phyloP scores from a whole-genome alignment of 768 basidiomycete genomes.

The Termitomyces sp. region DNA sequence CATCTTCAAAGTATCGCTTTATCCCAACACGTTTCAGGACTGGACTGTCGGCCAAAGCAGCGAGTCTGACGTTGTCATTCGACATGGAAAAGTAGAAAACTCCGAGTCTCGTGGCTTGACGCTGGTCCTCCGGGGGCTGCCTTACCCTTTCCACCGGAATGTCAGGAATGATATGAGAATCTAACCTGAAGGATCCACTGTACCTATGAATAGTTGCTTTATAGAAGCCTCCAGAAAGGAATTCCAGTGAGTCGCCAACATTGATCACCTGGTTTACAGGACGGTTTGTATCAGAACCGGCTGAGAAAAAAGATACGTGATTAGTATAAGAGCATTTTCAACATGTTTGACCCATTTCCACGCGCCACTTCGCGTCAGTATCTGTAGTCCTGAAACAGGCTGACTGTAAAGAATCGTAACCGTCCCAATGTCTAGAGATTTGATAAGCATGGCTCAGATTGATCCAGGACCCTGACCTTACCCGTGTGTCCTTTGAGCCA shows the following conservation, averaged over 20 bases:
- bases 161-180: not conserved
- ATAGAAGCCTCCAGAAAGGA: conserved; percentile 44
- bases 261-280: conserved; percentile 22
- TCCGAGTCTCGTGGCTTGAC: conserved; percentile 36
- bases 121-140: conserved; percentile 45
- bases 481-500: conserved; percentile 53
- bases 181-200: conserved; percentile 4
- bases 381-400: conserved; percentile 46
- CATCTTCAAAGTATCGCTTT: conserved; percentile 32
- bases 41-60: conserved; percentile 39
- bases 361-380: conserved; percentile 35
- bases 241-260: conserved; percentile 43
- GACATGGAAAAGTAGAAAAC: conserved; percentile 56
- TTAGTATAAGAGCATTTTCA: conserved; percentile 40
- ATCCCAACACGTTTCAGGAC: conserved; percentile 45
- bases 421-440: conserved; percentile 35
- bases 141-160: conserved; percentile 26
- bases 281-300: too few species aligned
- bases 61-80: conserved; percentile 39
- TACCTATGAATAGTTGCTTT: conserved; percentile 40
- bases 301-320: not conserved
- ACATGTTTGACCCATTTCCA: conserved; percentile 50
- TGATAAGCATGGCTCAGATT: not conserved
- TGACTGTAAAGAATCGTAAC: conserved; percentile 49
- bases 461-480: conserved; percentile 7